phyloP scores from a whole-genome alignment of 2,329 filamentous ascomycete genomes.

The Leptosphaerulina australis region DNA sequence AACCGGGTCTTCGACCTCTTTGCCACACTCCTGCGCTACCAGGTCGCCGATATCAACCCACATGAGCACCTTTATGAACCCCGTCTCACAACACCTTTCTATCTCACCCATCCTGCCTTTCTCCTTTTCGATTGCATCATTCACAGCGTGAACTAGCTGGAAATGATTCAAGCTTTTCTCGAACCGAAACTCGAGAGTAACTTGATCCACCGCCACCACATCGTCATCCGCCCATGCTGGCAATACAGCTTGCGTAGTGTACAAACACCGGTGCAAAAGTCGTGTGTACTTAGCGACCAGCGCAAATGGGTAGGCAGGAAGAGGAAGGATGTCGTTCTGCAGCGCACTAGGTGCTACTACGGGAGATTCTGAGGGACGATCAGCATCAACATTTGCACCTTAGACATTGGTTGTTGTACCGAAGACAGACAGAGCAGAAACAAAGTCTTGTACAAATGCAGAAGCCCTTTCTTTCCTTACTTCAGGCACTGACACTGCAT shows the following conservation, averaged over 20 bases:
- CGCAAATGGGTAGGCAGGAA: constrained; percentile 1
- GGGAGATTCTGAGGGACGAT: background rate
- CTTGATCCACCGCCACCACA: constrained; percentile 16
- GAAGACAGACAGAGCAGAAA: constrained; percentile 3
- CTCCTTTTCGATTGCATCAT: constrained; percentile 17
- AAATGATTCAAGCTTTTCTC: constrained; percentile 6
- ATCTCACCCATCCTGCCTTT: constrained; percentile 23
- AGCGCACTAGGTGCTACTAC: background rate
- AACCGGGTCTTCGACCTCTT: constrained; percentile 16
- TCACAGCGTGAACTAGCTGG: constrained; percentile 15
- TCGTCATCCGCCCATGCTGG: constrained; percentile 21
- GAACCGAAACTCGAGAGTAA: constrained; percentile 21
- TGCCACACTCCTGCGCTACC: background rate
- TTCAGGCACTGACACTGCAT: background rate
- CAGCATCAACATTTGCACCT: background rate
- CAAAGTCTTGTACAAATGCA: constrained; percentile 19
- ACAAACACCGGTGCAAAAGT: constrained; percentile 14
- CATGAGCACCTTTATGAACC: constrained; percentile 15
- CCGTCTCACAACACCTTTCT: constrained; percentile 12
- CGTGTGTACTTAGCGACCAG: constrained; percentile 20
- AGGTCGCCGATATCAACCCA: constrained; percentile 25
- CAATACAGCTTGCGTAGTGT: constrained; percentile 8
- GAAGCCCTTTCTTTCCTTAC: constrained; percentile 10
- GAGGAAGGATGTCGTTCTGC: background rate
- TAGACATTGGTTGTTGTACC: background rate